phyloP scores from a whole-genome alignment of 108 stramenopile species.

The Aurantiochytrium sp. region DNA sequence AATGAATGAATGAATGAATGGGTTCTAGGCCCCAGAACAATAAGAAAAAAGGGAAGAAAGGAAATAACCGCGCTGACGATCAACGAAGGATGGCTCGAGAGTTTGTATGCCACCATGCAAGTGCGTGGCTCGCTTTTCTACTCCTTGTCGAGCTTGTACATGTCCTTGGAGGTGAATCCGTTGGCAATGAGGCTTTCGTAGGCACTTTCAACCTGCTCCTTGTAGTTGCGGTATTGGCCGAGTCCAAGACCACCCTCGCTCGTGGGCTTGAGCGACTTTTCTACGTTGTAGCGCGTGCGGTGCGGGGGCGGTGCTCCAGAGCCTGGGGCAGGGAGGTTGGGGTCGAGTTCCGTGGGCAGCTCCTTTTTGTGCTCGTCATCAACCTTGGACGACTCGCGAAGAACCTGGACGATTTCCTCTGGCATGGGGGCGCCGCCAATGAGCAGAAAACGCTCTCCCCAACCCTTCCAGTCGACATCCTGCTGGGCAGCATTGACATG shows the following conservation, averaged over 20 bases:
- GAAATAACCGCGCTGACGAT: too few relatives aligned
- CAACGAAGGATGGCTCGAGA: too few relatives aligned
- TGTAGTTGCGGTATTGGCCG: neutral
- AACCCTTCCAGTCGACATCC: neutral
- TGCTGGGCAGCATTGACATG: neutral
- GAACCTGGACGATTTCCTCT: neutral
- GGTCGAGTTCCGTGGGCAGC: neutral
- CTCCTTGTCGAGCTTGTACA: constrained; percentile 1
- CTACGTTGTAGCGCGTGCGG: neutral
- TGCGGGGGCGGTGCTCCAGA: neutral
- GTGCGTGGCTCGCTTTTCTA: neutral
- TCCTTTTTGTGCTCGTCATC: neutral
- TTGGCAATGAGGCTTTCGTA: neutral
- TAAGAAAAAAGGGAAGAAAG: neutral
- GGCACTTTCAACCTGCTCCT: neutral
- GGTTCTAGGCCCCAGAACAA: neutral
- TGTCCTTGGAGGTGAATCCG: neutral
- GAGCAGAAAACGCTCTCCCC: constrained; percentile 1
- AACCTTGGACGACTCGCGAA: neutral
- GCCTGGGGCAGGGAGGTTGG: neutral
- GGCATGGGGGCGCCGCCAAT: neutral
- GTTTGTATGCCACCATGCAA: neutral
- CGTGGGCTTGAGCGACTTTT: neutral
- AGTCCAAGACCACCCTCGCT: neutral
- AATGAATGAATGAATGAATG: neutral